Evolutionary conservation across 2,329 filamentous ascomycete genomes (phyloP), one percentile per base, ranked within the genome.

Genomic region (Alternaria triticina): DNA sequence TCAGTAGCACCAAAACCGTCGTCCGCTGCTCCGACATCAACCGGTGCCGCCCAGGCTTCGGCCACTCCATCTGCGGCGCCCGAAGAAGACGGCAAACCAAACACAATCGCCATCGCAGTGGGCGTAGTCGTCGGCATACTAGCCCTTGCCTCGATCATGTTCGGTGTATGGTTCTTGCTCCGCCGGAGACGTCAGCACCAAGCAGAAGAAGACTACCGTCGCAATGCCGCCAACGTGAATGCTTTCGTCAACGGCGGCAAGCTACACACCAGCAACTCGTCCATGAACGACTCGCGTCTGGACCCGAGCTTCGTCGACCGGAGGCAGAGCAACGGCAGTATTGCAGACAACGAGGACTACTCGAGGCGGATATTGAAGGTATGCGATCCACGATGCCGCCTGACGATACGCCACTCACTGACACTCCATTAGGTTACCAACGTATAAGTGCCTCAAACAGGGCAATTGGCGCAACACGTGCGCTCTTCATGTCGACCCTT

Each of bases 261-360:
- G 70, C 81, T 81, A 83, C 86, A 89, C 36, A 88, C 89, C 2
- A 88, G 77, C 87, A 90, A 65, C 85, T 89, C 81, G 28, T 93
- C 92, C 10, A 90, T 92, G 82, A 89, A 89, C 13, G 95, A 98
- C 77, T 90, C 92, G 45, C 89, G 95, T 59, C 88, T 97, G 61
- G 95, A 98, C 70, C 93, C 94, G 8, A 90, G 86, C 60, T 88
- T 94, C 68, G 90, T 96, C 86, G 90, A 91, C 62, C 87, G 93
- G 77, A 89, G 94, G 81, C 87, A 95, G 83, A 97, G 95, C 82
- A 93, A 96, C 75, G 95, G 95, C 71, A 97, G 94, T 81, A 97
- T 98, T 80, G 95, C 94, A 56, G 95, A 98, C 80, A 96, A 97
- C 82, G 90, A 97, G 82, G 95, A 98, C 80, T 98, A 97, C 83